A percentile compares a stretch with the other conserved stretches of the same genome.
Conservation (phyloP, 2,329 filamentous ascomycete genomes). For the Paecilomyces sp. region DNA sequence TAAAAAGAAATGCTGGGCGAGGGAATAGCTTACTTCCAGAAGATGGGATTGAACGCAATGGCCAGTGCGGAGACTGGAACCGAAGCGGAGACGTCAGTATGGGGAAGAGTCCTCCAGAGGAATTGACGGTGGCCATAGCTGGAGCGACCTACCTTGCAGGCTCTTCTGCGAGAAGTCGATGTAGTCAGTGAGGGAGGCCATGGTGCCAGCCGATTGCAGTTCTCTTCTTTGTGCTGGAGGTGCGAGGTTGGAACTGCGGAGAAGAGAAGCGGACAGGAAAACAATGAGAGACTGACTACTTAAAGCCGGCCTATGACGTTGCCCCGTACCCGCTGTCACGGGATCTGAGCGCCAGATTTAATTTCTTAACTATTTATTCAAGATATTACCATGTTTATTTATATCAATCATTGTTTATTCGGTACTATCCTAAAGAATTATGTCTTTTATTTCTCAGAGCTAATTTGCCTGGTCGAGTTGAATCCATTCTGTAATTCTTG, state of each 20-base stretch:
- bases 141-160: slow-evolving; percentile 50
- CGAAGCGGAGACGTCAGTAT: slow-evolving; percentile 7
- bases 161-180: slow-evolving; percentile 62
- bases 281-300: background rate
- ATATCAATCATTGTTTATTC: no score
- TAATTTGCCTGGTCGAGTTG: no score
- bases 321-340: background rate
- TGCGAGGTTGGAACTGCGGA: background rate
- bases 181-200: slow-evolving; percentile 29
- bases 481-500: no score
- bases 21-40: slow-evolving; percentile 82
- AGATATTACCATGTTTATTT: no score
- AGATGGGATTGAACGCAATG: slow-evolving; percentile 95
- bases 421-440: no score
- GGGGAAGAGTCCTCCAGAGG: background rate
- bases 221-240: background rate
- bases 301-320: background rate
- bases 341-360: background rate
- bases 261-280: slow-evolving; percentile 2
- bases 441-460: no score
- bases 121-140: background rate
- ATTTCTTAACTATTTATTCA: no score
- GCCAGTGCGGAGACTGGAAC: slow-evolving; percentile 65
- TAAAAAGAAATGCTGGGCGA: background rate
- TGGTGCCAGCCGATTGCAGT: slow-evolving; percentile 8